Conservation (phyloP, 495 filamentous ascomycete species). For the Penicillium taxi region DNA sequence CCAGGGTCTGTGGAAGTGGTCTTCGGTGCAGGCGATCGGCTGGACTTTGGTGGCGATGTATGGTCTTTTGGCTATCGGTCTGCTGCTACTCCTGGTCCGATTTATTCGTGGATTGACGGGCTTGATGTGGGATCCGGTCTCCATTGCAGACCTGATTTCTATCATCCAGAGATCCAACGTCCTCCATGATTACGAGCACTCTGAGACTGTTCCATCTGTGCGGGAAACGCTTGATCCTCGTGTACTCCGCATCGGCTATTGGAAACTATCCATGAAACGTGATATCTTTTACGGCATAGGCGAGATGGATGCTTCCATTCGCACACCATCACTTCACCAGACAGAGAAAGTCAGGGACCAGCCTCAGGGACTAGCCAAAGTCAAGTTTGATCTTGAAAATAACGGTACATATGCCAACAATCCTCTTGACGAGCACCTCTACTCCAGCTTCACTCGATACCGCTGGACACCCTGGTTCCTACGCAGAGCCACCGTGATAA, state of each 20-base stretch:
- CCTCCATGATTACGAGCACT: conserved; percentile 56
- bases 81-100: conserved; percentile 46
- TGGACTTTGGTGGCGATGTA: conserved; percentile 76
- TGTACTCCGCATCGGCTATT: conserved; percentile 70
- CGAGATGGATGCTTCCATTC: conserved; percentile 48
- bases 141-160: conserved; percentile 66
- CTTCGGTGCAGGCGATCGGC: conserved; percentile 62
- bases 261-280: conserved; percentile 54
- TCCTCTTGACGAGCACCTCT: conserved; percentile 34
- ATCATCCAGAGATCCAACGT: conserved; percentile 74
- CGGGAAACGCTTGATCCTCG: conserved; percentile 37
- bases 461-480: conserved; percentile 77
- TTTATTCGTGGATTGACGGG: conserved; percentile 53
- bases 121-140: conserved; percentile 77
- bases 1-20: conserved; percentile 61
- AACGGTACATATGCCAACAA: conserved; percentile 25
- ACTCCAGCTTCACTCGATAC: conserved; percentile 44
- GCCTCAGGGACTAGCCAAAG: conserved; percentile 22
- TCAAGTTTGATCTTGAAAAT: conserved; percentile 39
- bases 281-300: conserved; percentile 60
- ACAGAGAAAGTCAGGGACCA: conserved; percentile 25
- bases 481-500: conserved; percentile 51
- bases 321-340: conserved; percentile 48
- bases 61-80: conserved; percentile 51
- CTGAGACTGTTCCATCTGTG: conserved; percentile 46